Percentiles rank a stretch among this genome's conserved stretches.
phyloP scores from a whole-genome alignment of 2,329 filamentous ascomycete species.

The Aspergillus sp. region DNA sequence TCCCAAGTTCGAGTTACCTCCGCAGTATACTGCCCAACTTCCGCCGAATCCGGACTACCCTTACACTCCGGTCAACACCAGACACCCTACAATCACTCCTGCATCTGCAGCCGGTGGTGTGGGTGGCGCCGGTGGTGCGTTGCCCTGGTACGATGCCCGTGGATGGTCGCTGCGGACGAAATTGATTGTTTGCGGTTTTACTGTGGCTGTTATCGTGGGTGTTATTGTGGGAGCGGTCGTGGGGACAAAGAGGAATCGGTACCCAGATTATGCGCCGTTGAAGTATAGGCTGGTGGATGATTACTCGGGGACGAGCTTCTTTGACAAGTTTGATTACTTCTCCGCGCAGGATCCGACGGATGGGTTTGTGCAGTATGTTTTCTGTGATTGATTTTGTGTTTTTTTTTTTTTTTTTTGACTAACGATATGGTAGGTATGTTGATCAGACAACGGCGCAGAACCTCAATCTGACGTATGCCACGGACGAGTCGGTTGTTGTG shows the following conservation, averaged over 20 bases:
- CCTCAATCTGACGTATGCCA: constrained; percentile 57
- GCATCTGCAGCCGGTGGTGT: neutral
- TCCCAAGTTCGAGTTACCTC: constrained; percentile 9
- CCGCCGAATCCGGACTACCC: neutral
- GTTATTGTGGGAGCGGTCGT: constrained; percentile 41
- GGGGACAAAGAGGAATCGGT: constrained; percentile 30
- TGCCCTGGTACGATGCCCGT: constrained; percentile 42
- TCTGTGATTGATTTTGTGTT: constrained; percentile 10
- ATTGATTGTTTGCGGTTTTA: constrained; percentile 39
- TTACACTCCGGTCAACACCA: neutral
- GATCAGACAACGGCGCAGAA: constrained; percentile 25
- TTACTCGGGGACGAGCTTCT: constrained; percentile 38
- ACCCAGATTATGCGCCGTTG: constrained; percentile 39
- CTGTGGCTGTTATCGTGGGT: constrained; percentile 39
- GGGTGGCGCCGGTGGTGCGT: constrained; percentile 1
- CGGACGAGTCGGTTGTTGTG: constrained; percentile 48
- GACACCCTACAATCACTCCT: neutral
- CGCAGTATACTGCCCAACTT: neutral
- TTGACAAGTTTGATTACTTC: constrained; percentile 42
- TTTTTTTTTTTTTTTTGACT: neutral
- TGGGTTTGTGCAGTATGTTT: constrained; percentile 43
- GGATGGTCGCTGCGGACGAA: constrained; percentile 51
- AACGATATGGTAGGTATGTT: constrained; percentile 29
- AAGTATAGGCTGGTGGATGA: constrained; percentile 37
- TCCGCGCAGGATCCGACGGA: constrained; percentile 38